A percentile compares a stretch with the other conserved stretches of the same genome.
Conservation (phyloP, 2,329 filamentous ascomycete genomes). For the Lecanicillium sp. region DNA sequence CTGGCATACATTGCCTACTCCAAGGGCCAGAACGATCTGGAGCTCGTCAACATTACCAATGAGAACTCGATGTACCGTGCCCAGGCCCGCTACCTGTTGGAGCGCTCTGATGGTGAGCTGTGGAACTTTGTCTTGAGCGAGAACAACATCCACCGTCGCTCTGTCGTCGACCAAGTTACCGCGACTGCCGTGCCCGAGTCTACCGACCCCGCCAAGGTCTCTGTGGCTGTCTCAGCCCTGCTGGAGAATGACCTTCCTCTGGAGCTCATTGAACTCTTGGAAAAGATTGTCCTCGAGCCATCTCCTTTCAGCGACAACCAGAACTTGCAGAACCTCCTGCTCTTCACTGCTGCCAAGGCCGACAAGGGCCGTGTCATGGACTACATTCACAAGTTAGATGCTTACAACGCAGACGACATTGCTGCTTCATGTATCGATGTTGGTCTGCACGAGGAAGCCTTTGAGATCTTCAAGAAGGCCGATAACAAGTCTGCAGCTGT, state of each 20-base stretch:
- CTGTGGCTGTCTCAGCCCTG: slow-evolving; percentile 87
- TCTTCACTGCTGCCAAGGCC: slow-evolving; percentile 93
- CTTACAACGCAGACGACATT: slow-evolving; percentile 88
- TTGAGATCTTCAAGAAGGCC: slow-evolving; percentile 98
- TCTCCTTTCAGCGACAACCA: slow-evolving; percentile 97
- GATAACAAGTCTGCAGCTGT: slow-evolving; percentile 79
- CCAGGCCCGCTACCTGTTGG: slow-evolving; percentile 91
- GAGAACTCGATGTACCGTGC: slow-evolving; percentile 99
- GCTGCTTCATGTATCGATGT: slow-evolving; percentile 89
- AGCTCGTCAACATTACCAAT: slow-evolving; percentile 95
- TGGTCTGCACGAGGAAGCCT: slow-evolving; percentile 91
- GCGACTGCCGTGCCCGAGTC: slow-evolving; percentile 91
- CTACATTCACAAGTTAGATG: slow-evolving; percentile 86
- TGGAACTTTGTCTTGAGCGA: slow-evolving; percentile 92
- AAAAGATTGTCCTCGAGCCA: slow-evolving; percentile 99
- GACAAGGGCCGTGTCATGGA: slow-evolving; percentile 93
- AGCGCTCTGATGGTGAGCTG: slow-evolving; percentile 80
- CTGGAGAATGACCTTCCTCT: slow-evolving; percentile 82
- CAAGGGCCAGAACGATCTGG: slow-evolving; percentile 95
- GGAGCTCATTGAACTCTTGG: slow-evolving; percentile 92
- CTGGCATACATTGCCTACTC: slow-evolving; percentile 89
- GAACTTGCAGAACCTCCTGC: slow-evolving; percentile 89
- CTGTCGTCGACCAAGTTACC: slow-evolving; percentile 91
- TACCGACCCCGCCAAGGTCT: slow-evolving; percentile 88
- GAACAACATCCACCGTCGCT: slow-evolving; percentile 92